phyloP scores from a whole-genome alignment of 1,139 yeast species.

The Pichia cactophila region DNA sequence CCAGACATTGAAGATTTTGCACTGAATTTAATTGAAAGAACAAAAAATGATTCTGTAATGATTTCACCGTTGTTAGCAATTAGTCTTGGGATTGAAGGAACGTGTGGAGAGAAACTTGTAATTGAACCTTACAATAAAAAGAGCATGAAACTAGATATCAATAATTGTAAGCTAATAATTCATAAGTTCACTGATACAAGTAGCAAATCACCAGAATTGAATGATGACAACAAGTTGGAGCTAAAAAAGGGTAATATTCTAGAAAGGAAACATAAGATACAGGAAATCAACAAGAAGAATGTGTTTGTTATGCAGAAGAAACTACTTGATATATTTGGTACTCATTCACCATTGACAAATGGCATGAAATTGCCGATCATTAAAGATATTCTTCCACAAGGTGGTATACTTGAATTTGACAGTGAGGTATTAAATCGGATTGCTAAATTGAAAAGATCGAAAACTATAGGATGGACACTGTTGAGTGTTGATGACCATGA shows the following conservation, averaged over 20 bases:
- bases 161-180: constrained; percentile 21
- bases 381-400: constrained; percentile 44
- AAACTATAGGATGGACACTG: constrained; percentile 1
- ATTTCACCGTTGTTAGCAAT: constrained; percentile 37
- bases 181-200: constrained; percentile 48
- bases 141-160: constrained; percentile 5
- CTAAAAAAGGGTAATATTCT: constrained; percentile 16
- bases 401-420: constrained; percentile 43
- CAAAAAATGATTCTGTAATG: constrained; percentile 1
- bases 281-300: constrained; percentile 14
- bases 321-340: constrained; percentile 3
- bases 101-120: constrained; percentile 48
- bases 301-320: constrained; percentile 7
- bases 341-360: constrained; percentile 37
- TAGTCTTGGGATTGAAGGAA: constrained; percentile 47
- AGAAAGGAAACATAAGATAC: constrained; percentile 28
- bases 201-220: not conserved
- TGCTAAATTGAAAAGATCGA: not conserved
- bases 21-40: not conserved
- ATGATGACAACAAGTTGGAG: constrained; percentile 4
- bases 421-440: constrained; percentile 16
- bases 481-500: not conserved
- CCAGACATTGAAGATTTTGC: not conserved
- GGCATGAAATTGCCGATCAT: constrained; percentile 42
- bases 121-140: constrained; percentile 35